Evolutionary conservation across 2,329 filamentous ascomycete genomes (phyloP).

Genomic region (Aspergillus sclerotialis): DNA sequence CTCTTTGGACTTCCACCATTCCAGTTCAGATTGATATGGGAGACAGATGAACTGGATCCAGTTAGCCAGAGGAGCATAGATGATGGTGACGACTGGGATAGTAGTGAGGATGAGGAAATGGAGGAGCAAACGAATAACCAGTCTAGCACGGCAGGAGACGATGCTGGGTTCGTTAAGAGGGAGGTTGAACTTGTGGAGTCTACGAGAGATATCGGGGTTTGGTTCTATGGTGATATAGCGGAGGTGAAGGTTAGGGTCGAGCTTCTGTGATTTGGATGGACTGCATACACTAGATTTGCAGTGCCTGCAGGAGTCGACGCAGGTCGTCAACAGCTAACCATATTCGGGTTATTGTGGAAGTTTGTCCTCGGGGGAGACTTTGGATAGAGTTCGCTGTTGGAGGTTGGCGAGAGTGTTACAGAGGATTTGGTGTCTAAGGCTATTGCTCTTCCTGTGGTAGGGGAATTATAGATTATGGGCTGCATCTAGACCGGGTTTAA

Average conservation of each 20-base stretch:
- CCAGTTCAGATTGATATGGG: constrained; percentile 65
- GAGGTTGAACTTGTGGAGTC: constrained; percentile 75
- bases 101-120: constrained; percentile 36
- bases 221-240: constrained; percentile 58
- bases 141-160: constrained; percentile 4
- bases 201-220: constrained; percentile 74
- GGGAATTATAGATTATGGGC: too few relatives aligned
- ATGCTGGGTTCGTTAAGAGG: constrained; percentile 59
- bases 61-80: constrained; percentile 57
- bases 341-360: too few relatives aligned
- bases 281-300: too few relatives aligned
- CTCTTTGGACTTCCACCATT: constrained; percentile 62
- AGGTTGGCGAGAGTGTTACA: too few relatives aligned
- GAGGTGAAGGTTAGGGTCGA: constrained; percentile 69
- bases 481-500: too few relatives aligned
- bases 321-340: too few relatives aligned
- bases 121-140: constrained; percentile 11
- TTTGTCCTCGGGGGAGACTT: too few relatives aligned
- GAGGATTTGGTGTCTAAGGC: too few relatives aligned
- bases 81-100: constrained; percentile 43
- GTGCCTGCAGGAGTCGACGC: too few relatives aligned
- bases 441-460: too few relatives aligned
- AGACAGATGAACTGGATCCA: constrained; percentile 86
- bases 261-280: too few relatives aligned
- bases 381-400: too few relatives aligned